Percentiles rank a stretch among this genome's conserved stretches.
phyloP scores from a whole-genome alignment of 768 basidiomycete genomes.

The Leccinum subgranulosum region DNA sequence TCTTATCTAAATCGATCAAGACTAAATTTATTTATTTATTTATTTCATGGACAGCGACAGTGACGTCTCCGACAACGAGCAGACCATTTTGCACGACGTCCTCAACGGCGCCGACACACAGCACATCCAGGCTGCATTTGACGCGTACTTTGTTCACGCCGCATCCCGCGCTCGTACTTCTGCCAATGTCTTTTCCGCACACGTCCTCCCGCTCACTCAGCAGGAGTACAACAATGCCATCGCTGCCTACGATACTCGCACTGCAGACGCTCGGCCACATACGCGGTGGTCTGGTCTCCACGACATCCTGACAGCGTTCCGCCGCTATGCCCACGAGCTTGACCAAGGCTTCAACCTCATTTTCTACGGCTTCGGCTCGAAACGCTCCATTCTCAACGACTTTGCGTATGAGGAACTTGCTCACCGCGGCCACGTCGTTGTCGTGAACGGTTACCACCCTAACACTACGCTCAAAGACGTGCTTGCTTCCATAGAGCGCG shows the following conservation, averaged over 20 bases:
- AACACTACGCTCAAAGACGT: constrained; percentile 67
- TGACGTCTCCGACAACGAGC: constrained; percentile 29
- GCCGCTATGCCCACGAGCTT: constrained; percentile 68
- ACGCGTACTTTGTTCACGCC: constrained; percentile 77
- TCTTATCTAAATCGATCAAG: constrained; percentile 28
- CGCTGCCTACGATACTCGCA: constrained; percentile 20
- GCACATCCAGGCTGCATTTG: constrained; percentile 58
- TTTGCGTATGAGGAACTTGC: constrained; percentile 62
- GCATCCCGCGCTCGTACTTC: constrained; percentile 70
- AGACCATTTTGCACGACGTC: constrained; percentile 10
- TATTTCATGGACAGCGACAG: constrained; percentile 28
- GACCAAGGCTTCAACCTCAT: constrained; percentile 83
- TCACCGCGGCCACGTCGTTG: constrained; percentile 65
- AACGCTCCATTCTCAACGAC: constrained; percentile 68
- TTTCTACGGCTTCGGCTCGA: constrained; percentile 89
- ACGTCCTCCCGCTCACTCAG: constrained; percentile 65
- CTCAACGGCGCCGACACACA: constrained; percentile 5
- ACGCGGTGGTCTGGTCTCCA: constrained; percentile 22
- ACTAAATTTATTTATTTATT: constrained; percentile 6
- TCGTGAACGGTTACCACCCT: constrained; percentile 78
- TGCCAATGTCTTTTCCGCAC: constrained; percentile 71
- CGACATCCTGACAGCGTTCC: constrained; percentile 38
- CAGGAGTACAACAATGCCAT: constrained; percentile 53
- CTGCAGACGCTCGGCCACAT: neutral
- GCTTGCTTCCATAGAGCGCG: constrained; percentile 53